Percentiles rank a stretch among this genome's conserved stretches.
phyloP scores from a whole-genome alignment of 106 monocot species.

The Dendrobium catenatum region DNA sequence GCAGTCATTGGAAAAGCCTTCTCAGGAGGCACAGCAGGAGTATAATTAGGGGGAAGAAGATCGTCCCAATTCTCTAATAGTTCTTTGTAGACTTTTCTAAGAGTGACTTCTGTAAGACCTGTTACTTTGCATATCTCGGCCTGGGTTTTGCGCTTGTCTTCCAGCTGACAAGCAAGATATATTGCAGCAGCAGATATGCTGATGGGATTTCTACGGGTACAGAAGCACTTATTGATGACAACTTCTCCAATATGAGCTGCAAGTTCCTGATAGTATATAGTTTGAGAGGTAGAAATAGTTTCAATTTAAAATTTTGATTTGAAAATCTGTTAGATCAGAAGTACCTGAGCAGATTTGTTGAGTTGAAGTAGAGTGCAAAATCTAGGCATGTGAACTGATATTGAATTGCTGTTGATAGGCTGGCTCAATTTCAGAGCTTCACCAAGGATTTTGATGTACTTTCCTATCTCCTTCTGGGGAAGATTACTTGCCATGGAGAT shows the following conservation, averaged over 20 bases:
- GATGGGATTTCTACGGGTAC: slow-evolving; percentile 92
- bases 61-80: slow-evolving; percentile 94
- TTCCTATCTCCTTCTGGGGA: slow-evolving; percentile 97
- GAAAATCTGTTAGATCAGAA: background rate
- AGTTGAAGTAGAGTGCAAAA: slow-evolving; percentile 97
- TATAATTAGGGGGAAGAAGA: slow-evolving; percentile 84
- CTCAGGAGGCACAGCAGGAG: slow-evolving; percentile 87
- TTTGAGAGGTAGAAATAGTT: background rate
- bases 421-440: slow-evolving; percentile 92
- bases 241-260: slow-evolving; percentile 99
- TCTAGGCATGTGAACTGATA: slow-evolving; percentile 96
- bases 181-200: slow-evolving; percentile 98
- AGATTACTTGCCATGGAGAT: slow-evolving; percentile 91
- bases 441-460: slow-evolving; percentile 96
- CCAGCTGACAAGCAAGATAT: slow-evolving; percentile 92
- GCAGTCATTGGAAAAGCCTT: slow-evolving; percentile 94
- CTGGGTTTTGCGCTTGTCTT: slow-evolving; percentile 96
- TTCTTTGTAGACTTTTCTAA: slow-evolving; percentile 97
- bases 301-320: background rate
- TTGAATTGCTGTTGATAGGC: slow-evolving; percentile 98
- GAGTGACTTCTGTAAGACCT: slow-evolving; percentile 93
- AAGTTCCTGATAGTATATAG: slow-evolving; percentile 53
- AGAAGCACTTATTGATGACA: slow-evolving; percentile 96
- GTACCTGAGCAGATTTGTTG: slow-evolving; percentile 97
- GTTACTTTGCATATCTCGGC: slow-evolving; percentile 99